Evolutionary conservation across 208 protist genomes (phyloP).

Genomic region (Novymonas esmeraldas): DNA sequence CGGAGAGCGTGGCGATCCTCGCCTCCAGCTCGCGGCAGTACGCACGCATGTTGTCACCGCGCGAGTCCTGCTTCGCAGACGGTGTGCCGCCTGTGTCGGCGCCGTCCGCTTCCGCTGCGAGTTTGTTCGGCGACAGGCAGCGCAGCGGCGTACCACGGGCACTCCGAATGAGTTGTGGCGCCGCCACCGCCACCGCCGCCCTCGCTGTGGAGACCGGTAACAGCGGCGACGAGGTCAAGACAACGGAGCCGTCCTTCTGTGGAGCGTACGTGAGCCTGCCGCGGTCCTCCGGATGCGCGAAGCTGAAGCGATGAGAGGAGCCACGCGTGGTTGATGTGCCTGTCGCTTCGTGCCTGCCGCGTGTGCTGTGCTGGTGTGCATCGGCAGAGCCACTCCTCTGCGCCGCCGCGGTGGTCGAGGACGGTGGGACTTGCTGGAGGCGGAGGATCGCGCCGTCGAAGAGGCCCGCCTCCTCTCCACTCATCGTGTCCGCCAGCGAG

Average conservation of each 20-base stretch:
- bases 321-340: no score
- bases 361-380: neutral
- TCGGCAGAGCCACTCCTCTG: neutral
- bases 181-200: neutral
- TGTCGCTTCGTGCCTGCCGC: neutral
- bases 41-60: neutral
- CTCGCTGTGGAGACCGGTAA: neutral
- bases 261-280: neutral
- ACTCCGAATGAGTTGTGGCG: neutral
- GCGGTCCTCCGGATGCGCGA: neutral
- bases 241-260: no score
- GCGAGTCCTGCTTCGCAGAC: neutral
- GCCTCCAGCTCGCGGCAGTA: slow-evolving; percentile 29
- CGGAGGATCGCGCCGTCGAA: slow-evolving; percentile 59
- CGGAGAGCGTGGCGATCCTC: slow-evolving; percentile 31
- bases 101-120: neutral
- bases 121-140: neutral
- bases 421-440: slow-evolving; percentile 33
- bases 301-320: neutral
- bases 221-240: neutral
- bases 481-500: slow-evolving; percentile 33
- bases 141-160: neutral
- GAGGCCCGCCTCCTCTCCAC: slow-evolving; percentile 56
- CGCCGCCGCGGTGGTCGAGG: neutral
- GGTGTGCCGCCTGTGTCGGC: neutral